phyloP scores from a whole-genome alignment of 495 filamentous ascomycete genomes.

The Massariosphaeria phaeospora region DNA sequence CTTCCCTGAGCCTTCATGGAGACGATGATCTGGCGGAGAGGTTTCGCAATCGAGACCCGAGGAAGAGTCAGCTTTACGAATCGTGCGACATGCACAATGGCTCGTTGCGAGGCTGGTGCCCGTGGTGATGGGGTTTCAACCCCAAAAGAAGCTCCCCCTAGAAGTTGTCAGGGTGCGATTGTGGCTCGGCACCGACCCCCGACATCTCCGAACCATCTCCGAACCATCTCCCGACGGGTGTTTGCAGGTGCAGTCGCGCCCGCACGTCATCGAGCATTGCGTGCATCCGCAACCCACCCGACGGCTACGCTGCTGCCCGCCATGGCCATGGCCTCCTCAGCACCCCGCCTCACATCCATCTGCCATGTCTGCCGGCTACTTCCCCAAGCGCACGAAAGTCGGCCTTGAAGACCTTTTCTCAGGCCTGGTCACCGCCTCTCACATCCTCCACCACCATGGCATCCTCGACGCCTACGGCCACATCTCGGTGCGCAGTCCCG shows the following conservation, averaged over 20 bases:
- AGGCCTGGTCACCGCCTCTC: conserved; percentile 41
- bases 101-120: too few relatives aligned
- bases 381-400: conserved; percentile 30
- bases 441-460: conserved; percentile 43
- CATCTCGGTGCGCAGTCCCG: conserved; percentile 39
- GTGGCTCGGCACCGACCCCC: too few relatives aligned
- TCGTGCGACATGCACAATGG: too few relatives aligned
- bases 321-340: not conserved
- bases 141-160: too few relatives aligned
- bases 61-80: too few relatives aligned
- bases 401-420: conserved; percentile 37
- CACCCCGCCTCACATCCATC: not conserved
- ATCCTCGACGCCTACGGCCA: conserved; percentile 50
- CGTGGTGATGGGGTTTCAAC: too few relatives aligned
- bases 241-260: not conserved
- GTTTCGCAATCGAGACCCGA: too few relatives aligned
- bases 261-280: conserved; percentile 3
- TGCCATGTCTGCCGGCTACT: conserved; percentile 33
- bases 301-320: not conserved
- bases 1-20: too few relatives aligned
- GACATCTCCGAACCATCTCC: not conserved
- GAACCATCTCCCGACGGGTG: not conserved
- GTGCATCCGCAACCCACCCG: not conserved
- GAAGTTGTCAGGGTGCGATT: too few relatives aligned
- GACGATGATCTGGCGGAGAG: too few relatives aligned